phyloP scores from a whole-genome alignment of 2,329 filamentous ascomycete genomes.

The Pyrenophora tritici-repentis region DNA sequence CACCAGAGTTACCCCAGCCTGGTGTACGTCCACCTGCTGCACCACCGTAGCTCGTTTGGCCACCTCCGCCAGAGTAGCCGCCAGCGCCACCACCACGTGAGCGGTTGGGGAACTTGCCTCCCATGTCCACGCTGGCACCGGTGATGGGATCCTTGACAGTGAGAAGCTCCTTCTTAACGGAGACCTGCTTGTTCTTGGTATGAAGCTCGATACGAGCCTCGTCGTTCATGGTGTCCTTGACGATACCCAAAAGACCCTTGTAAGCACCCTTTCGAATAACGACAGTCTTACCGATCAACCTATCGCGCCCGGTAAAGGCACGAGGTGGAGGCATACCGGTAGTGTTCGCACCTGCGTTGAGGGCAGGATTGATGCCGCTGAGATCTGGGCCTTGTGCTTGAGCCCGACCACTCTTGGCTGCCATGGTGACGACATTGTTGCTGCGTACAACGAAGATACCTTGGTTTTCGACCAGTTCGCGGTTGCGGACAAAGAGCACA shows the following conservation, averaged over 20 bases:
- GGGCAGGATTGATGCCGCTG: conserved; percentile 86
- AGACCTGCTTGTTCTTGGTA: conserved; percentile 90
- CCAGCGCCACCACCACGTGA: conserved; percentile 42
- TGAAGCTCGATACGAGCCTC: conserved; percentile 90
- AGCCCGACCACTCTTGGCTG: conserved; percentile 88
- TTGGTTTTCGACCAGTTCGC: conserved; percentile 81
- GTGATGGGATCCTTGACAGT: conserved; percentile 80
- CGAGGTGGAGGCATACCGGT: conserved; percentile 70
- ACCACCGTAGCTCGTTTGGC: conserved; percentile 45
- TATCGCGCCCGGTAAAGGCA: conserved; percentile 72
- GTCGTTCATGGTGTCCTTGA: conserved; percentile 89
- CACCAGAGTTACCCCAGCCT: conserved; percentile 36
- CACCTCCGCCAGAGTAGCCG: conserved; percentile 43
- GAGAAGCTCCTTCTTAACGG: conserved; percentile 79
- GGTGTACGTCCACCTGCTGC: conserved; percentile 48
- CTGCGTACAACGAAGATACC: conserved; percentile 88
- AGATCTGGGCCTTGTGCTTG: conserved; percentile 76
- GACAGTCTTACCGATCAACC: conserved; percentile 87
- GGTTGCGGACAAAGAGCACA: conserved; percentile 88
- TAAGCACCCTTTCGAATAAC: conserved; percentile 84
- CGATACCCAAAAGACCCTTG: conserved; percentile 92
- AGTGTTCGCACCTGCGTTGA: conserved; percentile 62
- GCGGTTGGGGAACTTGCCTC: conserved; percentile 43
- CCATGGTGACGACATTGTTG: conserved; percentile 83
- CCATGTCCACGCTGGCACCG: conserved; percentile 74